Base-by-base conservation (phyloP, 345 rosid species). In the Gossypium bickii region DNA sequence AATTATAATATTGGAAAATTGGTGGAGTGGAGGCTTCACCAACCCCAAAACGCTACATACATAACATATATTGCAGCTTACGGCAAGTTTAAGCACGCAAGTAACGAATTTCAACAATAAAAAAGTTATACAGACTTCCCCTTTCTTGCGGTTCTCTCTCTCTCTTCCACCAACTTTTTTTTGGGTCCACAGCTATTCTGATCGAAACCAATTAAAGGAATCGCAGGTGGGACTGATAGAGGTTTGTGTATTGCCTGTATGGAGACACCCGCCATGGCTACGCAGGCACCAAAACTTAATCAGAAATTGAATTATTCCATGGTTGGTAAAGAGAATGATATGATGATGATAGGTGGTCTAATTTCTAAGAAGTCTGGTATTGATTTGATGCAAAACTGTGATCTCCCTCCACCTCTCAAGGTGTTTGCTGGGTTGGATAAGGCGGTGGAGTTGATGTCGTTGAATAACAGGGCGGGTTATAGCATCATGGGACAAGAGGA, bases 371-470 rank as follows among this genome's bases (percentile, higher is more conserved):
- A 74, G 70, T 49, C 70, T 1, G 70, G 80, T 8, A 3, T 25
- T 7, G 85, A 78, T 7, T 47, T 83, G 41, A 60, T 86, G 81
- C 89, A 80, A 72, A 89, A 87, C 62, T 86, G 93, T 38, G 93
- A 87, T 79, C 84, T 87, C 15, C 89, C 93, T 67, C 86, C 90
- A 0, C 93, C 90, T 2, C 2, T 69, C 56, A 87, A 85, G 86
- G 80, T 87, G 4, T 85, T 82, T 63, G 53, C 79, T 0, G 83
- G 86, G 63, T 55, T 75, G 3, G 83, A 82, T n/a, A 78, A 76
- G 43, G 76, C 74, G 7, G 72, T 68, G 12, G 72, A 8, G 47
- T n/a, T 52, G 62, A 57, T 57, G 7, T 68, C 76, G n/a, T 62
- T 34, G 44, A 62, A 29, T 7, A 62, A 27, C 5, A 49, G 48